Percentiles rank a stretch among this genome's conserved stretches.
phyloP scores from a whole-genome alignment of 768 basidiomycete genomes.

The Mycena galopus region DNA sequence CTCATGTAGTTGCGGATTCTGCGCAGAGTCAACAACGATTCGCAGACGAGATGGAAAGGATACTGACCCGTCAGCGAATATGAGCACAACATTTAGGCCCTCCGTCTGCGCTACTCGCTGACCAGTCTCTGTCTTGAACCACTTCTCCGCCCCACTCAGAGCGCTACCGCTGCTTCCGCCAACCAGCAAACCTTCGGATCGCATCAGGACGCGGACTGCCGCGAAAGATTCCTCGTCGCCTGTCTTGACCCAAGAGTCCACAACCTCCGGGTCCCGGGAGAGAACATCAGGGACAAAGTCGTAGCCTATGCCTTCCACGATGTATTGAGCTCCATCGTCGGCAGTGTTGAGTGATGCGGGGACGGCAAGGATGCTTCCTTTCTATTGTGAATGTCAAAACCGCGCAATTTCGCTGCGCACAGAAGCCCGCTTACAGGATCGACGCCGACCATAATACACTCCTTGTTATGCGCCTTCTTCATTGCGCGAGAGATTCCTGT shows the following conservation, averaged over 20 bases:
- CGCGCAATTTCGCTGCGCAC: not conserved
- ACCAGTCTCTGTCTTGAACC: slow-evolving; percentile 82
- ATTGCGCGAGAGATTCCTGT: slow-evolving; percentile 88
- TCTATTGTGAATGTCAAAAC: slow-evolving; percentile 55
- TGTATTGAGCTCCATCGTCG: slow-evolving; percentile 68
- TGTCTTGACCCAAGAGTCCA: slow-evolving; percentile 91
- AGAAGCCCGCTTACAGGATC: slow-evolving; percentile 78
- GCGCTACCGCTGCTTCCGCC: slow-evolving; percentile 95
- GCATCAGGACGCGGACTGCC: slow-evolving; percentile 82
- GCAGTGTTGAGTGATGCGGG: slow-evolving; percentile 74
- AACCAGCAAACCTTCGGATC: slow-evolving; percentile 88
- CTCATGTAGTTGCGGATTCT: slow-evolving; percentile 96
- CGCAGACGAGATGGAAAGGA: not conserved
- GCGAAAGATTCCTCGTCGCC: slow-evolving; percentile 85
- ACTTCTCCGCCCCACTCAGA: slow-evolving; percentile 80
- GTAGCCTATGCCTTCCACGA: slow-evolving; percentile 97
- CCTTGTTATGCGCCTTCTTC: slow-evolving; percentile 81
- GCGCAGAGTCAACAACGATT: slow-evolving; percentile 13
- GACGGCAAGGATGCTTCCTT: slow-evolving; percentile 88
- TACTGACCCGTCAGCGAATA: slow-evolving; percentile 91
- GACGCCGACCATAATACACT: slow-evolving; percentile 83
- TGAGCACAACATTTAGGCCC: slow-evolving; percentile 89
- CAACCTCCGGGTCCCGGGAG: slow-evolving; percentile 66
- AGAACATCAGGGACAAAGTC: slow-evolving; percentile 94
- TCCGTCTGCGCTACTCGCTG: slow-evolving; percentile 69